These are phyloP conservation scores for Yamadazyma akitaensis DNA, from an alignment of 805 yeast genomes.

Conservation along the genomic window DNA sequence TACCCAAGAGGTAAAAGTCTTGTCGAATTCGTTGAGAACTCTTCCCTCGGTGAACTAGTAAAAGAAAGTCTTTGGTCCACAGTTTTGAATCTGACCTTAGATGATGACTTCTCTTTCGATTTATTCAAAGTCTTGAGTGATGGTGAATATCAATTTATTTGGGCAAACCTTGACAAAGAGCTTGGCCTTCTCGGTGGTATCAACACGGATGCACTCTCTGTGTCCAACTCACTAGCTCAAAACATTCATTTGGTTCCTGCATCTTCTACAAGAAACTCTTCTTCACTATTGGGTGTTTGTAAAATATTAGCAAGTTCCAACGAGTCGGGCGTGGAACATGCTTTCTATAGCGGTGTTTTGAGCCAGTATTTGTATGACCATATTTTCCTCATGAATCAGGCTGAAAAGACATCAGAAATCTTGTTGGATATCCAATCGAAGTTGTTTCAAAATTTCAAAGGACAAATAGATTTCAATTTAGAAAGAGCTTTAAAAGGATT, in stretches of 20 bases:
- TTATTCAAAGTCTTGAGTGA: background rate
- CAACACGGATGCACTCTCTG: slow-evolving; percentile 26
- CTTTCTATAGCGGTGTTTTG: slow-evolving; percentile 3
- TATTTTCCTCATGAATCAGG: slow-evolving; percentile 2
- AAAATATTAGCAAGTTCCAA: background rate
- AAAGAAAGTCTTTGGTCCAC: slow-evolving; percentile 7
- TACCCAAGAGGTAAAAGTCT: background rate
- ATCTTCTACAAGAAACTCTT: background rate
- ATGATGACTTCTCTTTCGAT: background rate
- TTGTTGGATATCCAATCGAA: background rate
- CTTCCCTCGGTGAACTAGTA: slow-evolving; percentile 3
- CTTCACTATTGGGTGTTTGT: slow-evolving; percentile 4
- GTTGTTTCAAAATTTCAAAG: background rate
- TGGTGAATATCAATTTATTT: background rate
- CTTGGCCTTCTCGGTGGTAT: slow-evolving; percentile 5
- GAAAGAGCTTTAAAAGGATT: background rate
- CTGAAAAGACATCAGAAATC: background rate
- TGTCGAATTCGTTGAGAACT: slow-evolving; percentile 2
- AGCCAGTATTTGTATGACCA: slow-evolving; percentile 11
- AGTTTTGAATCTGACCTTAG: background rate
- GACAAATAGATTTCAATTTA: background rate
- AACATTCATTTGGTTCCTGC: slow-evolving; percentile 31
- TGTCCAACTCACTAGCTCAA: slow-evolving; percentile 47
- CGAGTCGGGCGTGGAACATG: background rate
- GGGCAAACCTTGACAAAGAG: slow-evolving; percentile 1